Conservation (phyloP, 192 early-diverging fungal species). For the Coemansia asiatica region DNA sequence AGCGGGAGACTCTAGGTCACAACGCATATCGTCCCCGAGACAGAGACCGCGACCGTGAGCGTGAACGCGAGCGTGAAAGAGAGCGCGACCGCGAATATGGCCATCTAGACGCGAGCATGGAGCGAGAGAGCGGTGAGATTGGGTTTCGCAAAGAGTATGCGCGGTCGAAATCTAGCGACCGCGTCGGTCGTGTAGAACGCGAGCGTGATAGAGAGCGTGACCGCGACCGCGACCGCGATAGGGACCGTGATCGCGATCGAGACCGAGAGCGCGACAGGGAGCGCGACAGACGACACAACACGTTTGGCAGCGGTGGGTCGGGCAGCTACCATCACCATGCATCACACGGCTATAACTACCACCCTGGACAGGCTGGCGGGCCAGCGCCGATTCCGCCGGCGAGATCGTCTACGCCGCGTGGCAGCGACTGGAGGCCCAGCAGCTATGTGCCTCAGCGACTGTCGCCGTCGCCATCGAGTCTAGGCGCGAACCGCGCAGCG, state of each 20-base stretch:
- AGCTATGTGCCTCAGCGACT: conserved; percentile 18
- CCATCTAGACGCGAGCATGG: conserved; percentile 8
- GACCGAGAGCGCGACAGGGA: conserved; percentile 18
- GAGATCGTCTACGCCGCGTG: conserved; percentile 19
- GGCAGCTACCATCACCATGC: conserved; percentile 9
- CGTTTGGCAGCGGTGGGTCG: conserved; percentile 7
- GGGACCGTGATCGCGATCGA: conserved; percentile 9
- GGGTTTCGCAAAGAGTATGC: conserved; percentile 19
- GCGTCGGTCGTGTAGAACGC: conserved; percentile 17
- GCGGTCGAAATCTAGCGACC: conserved; percentile 37
- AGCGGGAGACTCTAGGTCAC: background rate
- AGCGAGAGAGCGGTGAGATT: conserved; percentile 43
- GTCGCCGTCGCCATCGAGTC: conserved; percentile 16
- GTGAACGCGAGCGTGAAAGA: conserved; percentile 20
- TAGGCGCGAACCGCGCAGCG: conserved; percentile 10
- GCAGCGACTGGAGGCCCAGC: conserved; percentile 25
- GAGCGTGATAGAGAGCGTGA: conserved; percentile 16
- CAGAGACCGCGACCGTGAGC: conserved; percentile 21
- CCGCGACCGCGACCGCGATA: conserved; percentile 22
- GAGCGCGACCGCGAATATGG: conserved; percentile 8
- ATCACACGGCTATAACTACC: conserved; percentile 2
- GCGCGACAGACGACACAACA: conserved; percentile 31
- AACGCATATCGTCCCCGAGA: conserved; percentile 7
- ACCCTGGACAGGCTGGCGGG: conserved; percentile 6
- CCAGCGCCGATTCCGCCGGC: conserved; percentile 6